Conservation (phyloP, 108 stramenopile species). For the Nannochloropsis oceanica region DNA sequence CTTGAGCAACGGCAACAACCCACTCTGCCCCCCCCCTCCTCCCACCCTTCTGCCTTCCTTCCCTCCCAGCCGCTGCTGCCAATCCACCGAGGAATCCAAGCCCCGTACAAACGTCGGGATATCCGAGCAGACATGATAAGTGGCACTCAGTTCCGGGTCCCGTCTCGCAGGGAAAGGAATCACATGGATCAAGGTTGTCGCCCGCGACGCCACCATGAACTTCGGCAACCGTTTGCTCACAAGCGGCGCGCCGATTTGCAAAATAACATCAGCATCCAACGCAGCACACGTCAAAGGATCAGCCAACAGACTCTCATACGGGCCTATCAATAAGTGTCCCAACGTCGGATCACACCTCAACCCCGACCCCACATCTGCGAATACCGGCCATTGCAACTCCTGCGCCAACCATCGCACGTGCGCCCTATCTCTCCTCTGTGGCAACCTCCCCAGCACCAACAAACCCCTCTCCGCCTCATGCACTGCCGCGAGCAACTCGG, state of each 20-base stretch:
- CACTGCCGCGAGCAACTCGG: not conserved
- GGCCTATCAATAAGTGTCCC: not conserved
- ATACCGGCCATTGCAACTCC: conserved; percentile 1
- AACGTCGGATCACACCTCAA: not conserved
- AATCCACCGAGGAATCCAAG: not conserved
- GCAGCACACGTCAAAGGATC: conserved; percentile 43
- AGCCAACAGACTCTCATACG: conserved; percentile 52
- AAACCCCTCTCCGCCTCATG: not conserved
- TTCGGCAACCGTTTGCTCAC: conserved; percentile 55
- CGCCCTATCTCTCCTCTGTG: not conserved
- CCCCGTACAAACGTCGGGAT: not conserved
- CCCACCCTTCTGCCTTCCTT: not conserved
- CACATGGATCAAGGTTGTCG: not conserved
- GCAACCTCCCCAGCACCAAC: conserved; percentile 10
- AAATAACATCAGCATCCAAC: conserved; percentile 60
- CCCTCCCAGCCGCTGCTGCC: not conserved
- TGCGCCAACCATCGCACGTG: not conserved
- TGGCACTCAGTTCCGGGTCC: not conserved
- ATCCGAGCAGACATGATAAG: not conserved
- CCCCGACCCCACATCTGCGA: conserved; percentile 17
- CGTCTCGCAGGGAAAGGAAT: not conserved
- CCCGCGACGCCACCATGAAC: conserved; percentile 6
- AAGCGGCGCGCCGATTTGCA: conserved; percentile 67
- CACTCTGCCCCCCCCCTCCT: not conserved
- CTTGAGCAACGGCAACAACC: not conserved